Base-by-base conservation (phyloP, 2,329 filamentous ascomycete species). In the Penicillium sp. region DNA sequence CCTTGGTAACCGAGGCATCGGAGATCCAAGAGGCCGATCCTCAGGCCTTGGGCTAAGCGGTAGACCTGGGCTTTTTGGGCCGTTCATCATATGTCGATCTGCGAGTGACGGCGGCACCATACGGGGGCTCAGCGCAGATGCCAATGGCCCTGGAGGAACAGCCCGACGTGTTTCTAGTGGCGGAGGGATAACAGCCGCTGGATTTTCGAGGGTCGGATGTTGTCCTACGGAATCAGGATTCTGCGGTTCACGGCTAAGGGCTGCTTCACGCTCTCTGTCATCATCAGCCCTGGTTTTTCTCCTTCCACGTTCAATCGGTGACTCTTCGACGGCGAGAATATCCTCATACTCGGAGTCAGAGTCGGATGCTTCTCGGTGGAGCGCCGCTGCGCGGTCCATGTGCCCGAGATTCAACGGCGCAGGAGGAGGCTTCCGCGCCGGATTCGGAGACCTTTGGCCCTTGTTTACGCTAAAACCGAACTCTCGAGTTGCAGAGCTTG, bases 211-310 rank as follows among this genome's bases (percentile, higher is more conserved):
- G 35, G 21, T 11, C 26, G n/a, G 55, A 23, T 23, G 15, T 13
- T 50, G 31, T 17, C 19, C 46, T 15, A 41, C 3, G n/a, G 54
- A 68, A 82, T 82, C 63, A 80, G 81, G 66, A 83, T 83, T 69
- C 81, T 83, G 73, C 85, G 88, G 75, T 84, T 89, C 82, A 91
- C 92, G 86, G 54, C 85, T 84, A 51, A 85, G 74, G 1, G 85
- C 87, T n/a, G 88, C 76, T 72, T 94, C 91, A 52, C 93, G 87
- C 58, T 92, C 86, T 58, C 85, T 84, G 68, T 97, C 92, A 70
- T 97, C 93, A 64, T 97, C 92, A 74, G 94, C 92, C 56, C 93
- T 86, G 3, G 93, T 97, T 76, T 90, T 92, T 69, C 92, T 85
- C 62, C 93, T 86, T 8, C 93, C 94, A 64, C 93, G 86, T 56